A percentile compares a stretch with the other conserved stretches of the same genome.
Conservation (phyloP, 2,329 filamentous ascomycete species). For the Colletotrichum neosansevieriae region DNA sequence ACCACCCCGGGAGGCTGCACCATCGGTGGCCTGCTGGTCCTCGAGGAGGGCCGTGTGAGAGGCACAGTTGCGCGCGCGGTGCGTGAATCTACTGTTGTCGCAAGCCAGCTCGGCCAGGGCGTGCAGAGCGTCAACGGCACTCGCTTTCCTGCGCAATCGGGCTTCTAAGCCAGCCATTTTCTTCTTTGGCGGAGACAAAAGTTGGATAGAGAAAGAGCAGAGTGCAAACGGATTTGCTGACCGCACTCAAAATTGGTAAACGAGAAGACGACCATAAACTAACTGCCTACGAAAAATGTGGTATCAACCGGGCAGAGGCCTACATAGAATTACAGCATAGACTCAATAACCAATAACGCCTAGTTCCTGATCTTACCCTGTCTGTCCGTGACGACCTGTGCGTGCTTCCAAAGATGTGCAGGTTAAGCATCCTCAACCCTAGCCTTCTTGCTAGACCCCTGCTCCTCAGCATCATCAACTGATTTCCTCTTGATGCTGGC, state of each 20-base stretch:
- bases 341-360: slow-evolving; percentile 30
- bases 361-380: not conserved
- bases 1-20: slow-evolving; percentile 83
- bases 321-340: slow-evolving; percentile 28
- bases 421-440: slow-evolving; percentile 49
- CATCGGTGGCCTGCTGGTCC: slow-evolving; percentile 77
- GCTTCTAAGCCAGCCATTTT: not conserved
- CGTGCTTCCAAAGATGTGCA: not conserved
- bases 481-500: slow-evolving; percentile 61
- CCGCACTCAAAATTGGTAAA: slow-evolving; percentile 4
- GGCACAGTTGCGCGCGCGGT: slow-evolving; percentile 76
- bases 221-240: not conserved
- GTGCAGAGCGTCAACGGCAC: slow-evolving; percentile 63
- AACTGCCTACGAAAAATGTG: slow-evolving; percentile 21
- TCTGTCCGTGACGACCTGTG: not conserved
- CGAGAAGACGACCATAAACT: slow-evolving; percentile 11
- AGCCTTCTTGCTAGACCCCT: slow-evolving; percentile 58
- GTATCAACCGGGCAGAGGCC: slow-evolving; percentile 38
- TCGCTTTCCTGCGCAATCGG: slow-evolving; percentile 45
- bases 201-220: not conserved
- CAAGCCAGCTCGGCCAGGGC: slow-evolving; percentile 69
- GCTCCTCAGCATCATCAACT: slow-evolving; percentile 46
- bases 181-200: no score
- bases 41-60: slow-evolving; percentile 79
- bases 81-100: slow-evolving; percentile 77